A percentile compares a stretch with the other conserved stretches of the same genome.
phyloP scores from a whole-genome alignment of 2,329 filamentous ascomycete species.

The Xylogone sp. region DNA sequence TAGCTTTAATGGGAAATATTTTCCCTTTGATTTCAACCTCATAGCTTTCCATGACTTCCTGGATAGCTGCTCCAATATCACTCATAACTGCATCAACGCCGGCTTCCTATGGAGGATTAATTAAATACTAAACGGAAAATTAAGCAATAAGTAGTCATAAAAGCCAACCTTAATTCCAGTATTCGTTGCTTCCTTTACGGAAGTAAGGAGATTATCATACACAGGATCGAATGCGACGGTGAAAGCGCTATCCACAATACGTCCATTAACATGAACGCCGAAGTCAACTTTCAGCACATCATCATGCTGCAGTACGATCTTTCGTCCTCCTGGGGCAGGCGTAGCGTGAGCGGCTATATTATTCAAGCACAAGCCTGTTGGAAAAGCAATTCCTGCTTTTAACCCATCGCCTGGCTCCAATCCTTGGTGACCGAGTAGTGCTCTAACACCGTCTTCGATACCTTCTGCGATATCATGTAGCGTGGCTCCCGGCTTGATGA shows the following conservation, averaged over 20 bases:
- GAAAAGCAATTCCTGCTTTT: constrained; percentile 50
- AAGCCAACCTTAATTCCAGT: constrained; percentile 31
- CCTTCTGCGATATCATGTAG: constrained; percentile 46
- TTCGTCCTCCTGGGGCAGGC: constrained; percentile 57
- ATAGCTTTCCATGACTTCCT: constrained; percentile 58
- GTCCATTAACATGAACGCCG: constrained; percentile 75
- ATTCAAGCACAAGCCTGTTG: constrained; percentile 50
- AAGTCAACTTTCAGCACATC: constrained; percentile 85
- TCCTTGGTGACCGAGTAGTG: constrained; percentile 45
- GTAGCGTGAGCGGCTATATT: constrained; percentile 52
- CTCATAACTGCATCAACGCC: constrained; percentile 51
- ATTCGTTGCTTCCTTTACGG: constrained; percentile 74
- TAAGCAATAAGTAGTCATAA: not conserved
- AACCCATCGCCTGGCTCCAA: constrained; percentile 47
- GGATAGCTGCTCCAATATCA: constrained; percentile 50
- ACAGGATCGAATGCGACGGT: constrained; percentile 71
- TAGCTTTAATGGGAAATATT: constrained; percentile 46
- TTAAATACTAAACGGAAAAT: constrained; percentile 1
- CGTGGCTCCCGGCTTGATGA: constrained; percentile 45
- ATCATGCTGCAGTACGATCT: constrained; percentile 64
- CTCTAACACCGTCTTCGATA: constrained; percentile 51
- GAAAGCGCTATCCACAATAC: constrained; percentile 79
- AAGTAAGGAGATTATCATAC: constrained; percentile 70
- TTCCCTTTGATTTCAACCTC: constrained; percentile 49
- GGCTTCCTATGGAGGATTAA: constrained; percentile 30